These are phyloP conservation scores for Tolypocladium cylindrosporum DNA, from an alignment of 2,329 filamentous ascomycete genomes.

Conservation along the genomic window DNA sequence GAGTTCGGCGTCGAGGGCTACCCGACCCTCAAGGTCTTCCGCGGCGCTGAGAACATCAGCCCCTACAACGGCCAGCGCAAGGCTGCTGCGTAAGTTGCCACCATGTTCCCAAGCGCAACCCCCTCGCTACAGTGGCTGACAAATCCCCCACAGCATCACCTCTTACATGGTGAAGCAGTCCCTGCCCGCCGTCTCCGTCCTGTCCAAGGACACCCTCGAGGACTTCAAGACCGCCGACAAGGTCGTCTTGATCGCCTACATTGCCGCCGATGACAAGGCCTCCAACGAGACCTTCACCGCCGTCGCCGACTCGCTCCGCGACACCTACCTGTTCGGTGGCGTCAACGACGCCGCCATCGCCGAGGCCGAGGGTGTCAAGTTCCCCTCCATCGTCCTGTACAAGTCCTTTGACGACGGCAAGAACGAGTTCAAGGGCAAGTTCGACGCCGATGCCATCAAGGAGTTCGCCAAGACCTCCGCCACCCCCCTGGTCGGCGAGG, in stretches of 20 bases:
- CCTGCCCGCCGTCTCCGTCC: conserved; percentile 77
- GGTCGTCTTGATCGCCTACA: conserved; percentile 86
- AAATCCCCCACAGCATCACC: conserved; percentile 37
- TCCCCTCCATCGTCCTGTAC: conserved; percentile 86
- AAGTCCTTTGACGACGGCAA: conserved; percentile 98
- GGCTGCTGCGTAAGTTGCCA: conserved; percentile 54
- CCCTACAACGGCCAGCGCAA: conserved; percentile 88
- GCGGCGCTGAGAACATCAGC: conserved; percentile 68
- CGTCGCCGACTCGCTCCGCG: conserved; percentile 67
- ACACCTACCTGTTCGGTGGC: conserved; percentile 86
- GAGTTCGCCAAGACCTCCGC: conserved; percentile 76
- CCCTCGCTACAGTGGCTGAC: conserved; percentile 10
- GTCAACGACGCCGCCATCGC: conserved; percentile 76
- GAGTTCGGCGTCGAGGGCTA: conserved; percentile 90
- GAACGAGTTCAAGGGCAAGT: conserved; percentile 66
- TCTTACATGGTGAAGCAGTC: conserved; percentile 98
- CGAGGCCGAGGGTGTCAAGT: conserved; percentile 80
- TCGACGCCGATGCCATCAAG: conserved; percentile 70
- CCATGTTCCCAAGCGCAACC: background rate
- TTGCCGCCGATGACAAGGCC: conserved; percentile 69
- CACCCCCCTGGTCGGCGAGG: conserved; percentile 87
- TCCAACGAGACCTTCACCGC: conserved; percentile 77
- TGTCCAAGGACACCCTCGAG: conserved; percentile 73
- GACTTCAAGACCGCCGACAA: conserved; percentile 98
- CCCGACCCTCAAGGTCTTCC: conserved; percentile 98